Conservation (phyloP, 441 rosid genomes). For the Populus trichocarpa region DNA sequence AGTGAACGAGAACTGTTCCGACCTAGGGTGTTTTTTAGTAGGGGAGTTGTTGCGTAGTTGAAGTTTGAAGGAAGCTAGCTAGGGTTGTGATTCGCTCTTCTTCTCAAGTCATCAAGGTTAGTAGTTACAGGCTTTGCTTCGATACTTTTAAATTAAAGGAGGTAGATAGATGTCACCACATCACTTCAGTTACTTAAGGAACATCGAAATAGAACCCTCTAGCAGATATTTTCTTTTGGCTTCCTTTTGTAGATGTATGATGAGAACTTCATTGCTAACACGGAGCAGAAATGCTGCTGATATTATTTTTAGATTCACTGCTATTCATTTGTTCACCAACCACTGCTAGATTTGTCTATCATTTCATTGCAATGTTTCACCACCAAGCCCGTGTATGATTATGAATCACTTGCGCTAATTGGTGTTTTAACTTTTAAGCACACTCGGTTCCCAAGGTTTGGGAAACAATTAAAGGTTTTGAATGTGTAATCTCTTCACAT, state of each 20-base stretch:
- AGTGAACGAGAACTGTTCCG: neutral
- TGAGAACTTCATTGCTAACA: neutral
- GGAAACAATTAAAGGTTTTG: neutral
- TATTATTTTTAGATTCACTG: neutral
- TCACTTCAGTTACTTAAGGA: neutral
- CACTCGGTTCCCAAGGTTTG: neutral
- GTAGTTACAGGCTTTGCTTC: neutral
- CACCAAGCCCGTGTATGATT: neutral
- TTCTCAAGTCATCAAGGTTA: neutral
- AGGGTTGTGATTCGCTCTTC: neutral
- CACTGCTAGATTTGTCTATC: neutral
- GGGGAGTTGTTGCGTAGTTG: neutral
- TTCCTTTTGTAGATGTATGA: neutral
- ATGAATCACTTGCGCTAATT: neutral
- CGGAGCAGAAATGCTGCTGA: neutral
- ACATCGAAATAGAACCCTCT: neutral
- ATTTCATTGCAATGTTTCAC: neutral
- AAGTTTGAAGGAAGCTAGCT: neutral
- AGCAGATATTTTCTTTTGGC: neutral
- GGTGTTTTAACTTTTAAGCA: neutral
- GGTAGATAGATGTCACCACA: neutral
- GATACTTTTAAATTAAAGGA: neutral
- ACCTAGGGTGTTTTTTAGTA: neutral
- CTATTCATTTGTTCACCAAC: neutral
- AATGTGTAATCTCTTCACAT: too few relatives aligned